Base-by-base conservation (phyloP, 768 basidiomycete genomes). In the Leccinum longicurvipes region DNA sequence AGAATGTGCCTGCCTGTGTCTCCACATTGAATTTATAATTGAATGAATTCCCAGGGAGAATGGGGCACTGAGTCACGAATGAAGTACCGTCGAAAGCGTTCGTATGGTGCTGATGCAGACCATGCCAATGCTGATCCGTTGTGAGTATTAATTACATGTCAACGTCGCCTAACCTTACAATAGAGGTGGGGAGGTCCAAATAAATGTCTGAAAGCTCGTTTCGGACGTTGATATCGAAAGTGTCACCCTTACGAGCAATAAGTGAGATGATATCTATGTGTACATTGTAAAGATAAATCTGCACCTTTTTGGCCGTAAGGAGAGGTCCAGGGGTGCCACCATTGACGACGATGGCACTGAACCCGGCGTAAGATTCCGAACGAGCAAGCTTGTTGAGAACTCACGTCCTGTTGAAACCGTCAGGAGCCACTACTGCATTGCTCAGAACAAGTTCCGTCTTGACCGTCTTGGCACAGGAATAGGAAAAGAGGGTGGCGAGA, bases 31-130 rank as follows among this genome's bases (percentile, higher is more conserved):
- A 76, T 24, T 74, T 67, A 51, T 82, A 78, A 50, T 67, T 58
- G 66, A 73, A 76, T 0, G 75, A 74, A 31, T 73, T 32, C 3
- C 72, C 74, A 0, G 79, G 60, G 6, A 64, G 57, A 29, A 77
- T 78, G 24, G 77, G 78, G 56, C 77, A 79, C 62, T 77, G 77
- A 14, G 75, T 80, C 31, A 80, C 79, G 55, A 79, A 79, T 2
- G 74, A 63, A 12, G 72, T 42, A 7, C 81, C 81, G 47, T 82
- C 81, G 47, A 76, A 78, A 31, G 74, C 69, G 4, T 75, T 76
- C 14, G 73, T 69, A 11, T 67, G 66, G 17, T 69, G 55, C 58
- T 81, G 79, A 55, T 75, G 77, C 8, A 81, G 31, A 8, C 80
- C 80, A 54, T 81, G 80, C 80, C 80, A 81, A 50, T 77, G 76